Evolutionary conservation across 1,284 basidiomycete species (phyloP), one percentile per base, ranked within the genome.

Genomic region (Microbotryomycetes sp.): DNA sequence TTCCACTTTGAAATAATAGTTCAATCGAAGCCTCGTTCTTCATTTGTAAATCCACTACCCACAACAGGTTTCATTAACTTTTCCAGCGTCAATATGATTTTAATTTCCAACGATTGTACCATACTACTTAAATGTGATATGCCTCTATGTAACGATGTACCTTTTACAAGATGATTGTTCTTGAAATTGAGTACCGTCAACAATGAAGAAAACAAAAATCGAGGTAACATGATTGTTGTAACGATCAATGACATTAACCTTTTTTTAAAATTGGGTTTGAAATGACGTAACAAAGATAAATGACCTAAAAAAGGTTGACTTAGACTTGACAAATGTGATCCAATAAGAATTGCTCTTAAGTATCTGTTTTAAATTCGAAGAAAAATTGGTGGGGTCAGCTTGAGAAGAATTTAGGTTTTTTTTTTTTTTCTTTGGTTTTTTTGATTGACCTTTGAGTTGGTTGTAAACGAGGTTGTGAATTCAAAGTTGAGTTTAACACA

Each of bases 261-360:
- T 25, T 64, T 62, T 6, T 22, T 15, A 6, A 30, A 25, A n/a
- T 51, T 32, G 15, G 58, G 49, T 14, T 31, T 49, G 60, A 56
- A 65, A 5, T 62, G 66, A 4, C 53, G 57, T 2, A 67, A 46
- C 49, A 54, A 45, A 42, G 49, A 51, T 2, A 67, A 57, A 46
- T 67, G 58, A 4, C 58, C 54, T 22, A 67, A 52, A 51, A 56
- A 67, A 6, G 63, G 60, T 5, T 49, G 63, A 4, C 63, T 60
- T 4, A 67, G 54, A 19, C 53, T 53, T n/a, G 57, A 56, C 55
- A 64, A 54, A 57, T 62, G 62, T 14, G 63, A 60, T 16, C 66
- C 66, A 26, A 61, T 48, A 14, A 65, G 28, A 22, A 67, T 48
- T n/a, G 63, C 25, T 4, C 46, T 28, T 3, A 56, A 48, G 31